Evolutionary conservation across 768 basidiomycete species (phyloP), one percentile per base, ranked within the genome.

Genomic region (Xerocomellus dryophilus): DNA sequence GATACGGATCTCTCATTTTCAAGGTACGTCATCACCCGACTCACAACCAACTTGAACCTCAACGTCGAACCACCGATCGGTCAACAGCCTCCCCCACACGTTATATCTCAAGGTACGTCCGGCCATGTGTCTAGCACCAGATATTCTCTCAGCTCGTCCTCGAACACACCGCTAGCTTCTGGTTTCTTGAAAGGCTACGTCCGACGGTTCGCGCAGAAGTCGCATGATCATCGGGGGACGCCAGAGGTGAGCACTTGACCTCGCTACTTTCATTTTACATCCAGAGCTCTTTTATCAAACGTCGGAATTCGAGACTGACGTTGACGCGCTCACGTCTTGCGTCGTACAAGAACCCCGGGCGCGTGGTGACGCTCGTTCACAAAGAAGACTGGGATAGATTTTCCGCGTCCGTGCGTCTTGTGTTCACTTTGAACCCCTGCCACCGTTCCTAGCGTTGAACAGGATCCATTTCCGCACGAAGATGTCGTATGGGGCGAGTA

Each of bases 171-270:
- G 4, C 34, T 18, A 88, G 90, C 78, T 0, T 78, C 90, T 0
- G 94, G 94, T 10, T 97, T 86, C 63, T 74, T 97, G 60, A 96
- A 93, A 72, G 90, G 90, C 32, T 93, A 93, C 56, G 90, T 95
- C 0, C 81, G 93, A 2, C 77, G 94, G 25, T 97, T 97, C 63
- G 91, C 93, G 0, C 93, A 96, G 71, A 81, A 83, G 65, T 95
- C 92, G 51, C 90, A 93, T 66, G 94, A 98, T 65, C 94, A 98
- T 70, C 80, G 94, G 11, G 94, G 94, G 18, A 95, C 93, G 0
- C 89, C 85, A 3, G 86, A 93, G 75, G 87, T 89, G 36, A 48
- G 71, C 51, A 6, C 31, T 7, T 2, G 2, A 2, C 11, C 2
- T 32, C 43, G 3, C n/a, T 9, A 21, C 2, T 5, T 4, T 42